Base-by-base conservation (phyloP, 768 basidiomycete genomes). In the Leccinum fibrillosum region DNA sequence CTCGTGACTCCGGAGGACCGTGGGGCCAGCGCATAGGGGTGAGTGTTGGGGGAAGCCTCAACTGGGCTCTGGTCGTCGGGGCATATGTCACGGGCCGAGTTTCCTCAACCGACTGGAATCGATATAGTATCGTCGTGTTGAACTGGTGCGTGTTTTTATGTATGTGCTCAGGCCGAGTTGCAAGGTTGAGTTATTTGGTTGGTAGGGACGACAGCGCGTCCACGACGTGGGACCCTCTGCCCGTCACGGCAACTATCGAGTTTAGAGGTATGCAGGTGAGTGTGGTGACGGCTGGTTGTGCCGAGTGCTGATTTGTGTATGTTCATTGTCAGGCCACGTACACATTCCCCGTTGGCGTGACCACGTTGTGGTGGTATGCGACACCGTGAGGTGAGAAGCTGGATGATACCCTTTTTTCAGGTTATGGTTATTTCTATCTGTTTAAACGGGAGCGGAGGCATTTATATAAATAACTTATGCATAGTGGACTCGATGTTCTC, bases 341-440 rank as follows among this genome's bases (percentile, higher is more conserved):
- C 68, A 88, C 86, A 3, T 92, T 92, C 76, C 88, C 89, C 2
- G 87, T 90, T 13, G 89, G 89, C 26, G 84, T 90, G 26, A 81
- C 80, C 50, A 82, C 81, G 49, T 67, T 82, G 49, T 79, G 77
- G 80, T 82, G 80, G 81, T 82, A 79, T 62, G 78, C 72, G 23
- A 1, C n/a, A n/a, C 39, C 39, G 39, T 42, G 39, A 42, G 39
- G 39, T n/a, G n/a, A 42, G 9, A 19, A 42, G 39, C n/a, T 42
- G 39, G 39, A 42, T 42, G 39, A n/a, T 42, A n/a, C n/a, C 39
- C n/a, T n/a, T n/a, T 11, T 42, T 19, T 11, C 4, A 42, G 10
- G 39, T 19, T 19, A 19, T 42, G 39, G n/a, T 42, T 42, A 42
- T 19, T 42, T 39, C 2, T 42, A 42, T 17, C 17, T 39, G 37